Evolutionary conservation across 352 stramenopile species (phyloP).

Genomic region (Phytophthora tentaculata): DNA sequence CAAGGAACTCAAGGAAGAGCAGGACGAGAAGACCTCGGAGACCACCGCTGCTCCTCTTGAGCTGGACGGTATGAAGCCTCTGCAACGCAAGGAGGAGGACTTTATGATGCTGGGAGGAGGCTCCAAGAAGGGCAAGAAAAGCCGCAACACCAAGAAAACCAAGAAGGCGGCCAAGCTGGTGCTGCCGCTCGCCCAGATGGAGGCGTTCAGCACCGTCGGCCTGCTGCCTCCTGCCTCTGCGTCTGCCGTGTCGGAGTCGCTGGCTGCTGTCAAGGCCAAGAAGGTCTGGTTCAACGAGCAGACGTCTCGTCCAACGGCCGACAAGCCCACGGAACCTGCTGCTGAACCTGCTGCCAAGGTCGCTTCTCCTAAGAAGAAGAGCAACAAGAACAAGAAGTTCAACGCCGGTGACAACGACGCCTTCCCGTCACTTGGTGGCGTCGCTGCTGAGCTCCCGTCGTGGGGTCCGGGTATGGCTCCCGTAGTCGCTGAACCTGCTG

Average conservation of each 20-base stretch:
- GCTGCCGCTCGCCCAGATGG: slow-evolving; percentile 77
- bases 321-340: slow-evolving; percentile 38
- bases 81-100: slow-evolving; percentile 87
- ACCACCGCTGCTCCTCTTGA: slow-evolving; percentile 60
- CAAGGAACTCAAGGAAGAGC: slow-evolving; percentile 79
- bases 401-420: slow-evolving; percentile 78
- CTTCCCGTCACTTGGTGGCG: slow-evolving; percentile 81
- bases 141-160: slow-evolving; percentile 66
- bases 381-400: slow-evolving; percentile 88
- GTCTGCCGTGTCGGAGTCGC: slow-evolving; percentile 80
- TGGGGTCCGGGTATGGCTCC: slow-evolving; percentile 73
- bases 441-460: slow-evolving; percentile 43
- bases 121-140: slow-evolving; percentile 77
- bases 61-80: slow-evolving; percentile 93
- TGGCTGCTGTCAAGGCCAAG: slow-evolving; percentile 96
- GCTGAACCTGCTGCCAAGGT: slow-evolving; percentile 33
- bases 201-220: slow-evolving; percentile 93
- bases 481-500: slow-evolving; percentile 39
- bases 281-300: slow-evolving; percentile 90
- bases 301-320: slow-evolving; percentile 53
- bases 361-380: slow-evolving; percentile 64
- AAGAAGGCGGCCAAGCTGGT: slow-evolving; percentile 86
- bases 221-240: slow-evolving; percentile 91
- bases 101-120: slow-evolving; percentile 76
- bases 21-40: slow-evolving; percentile 45